A percentile compares a stretch with the other conserved stretches of the same genome.
These are phyloP conservation scores for Evansstolkia leycettana DNA, from an alignment of 495 filamentous ascomycete genomes.

Conservation along the genomic window DNA sequence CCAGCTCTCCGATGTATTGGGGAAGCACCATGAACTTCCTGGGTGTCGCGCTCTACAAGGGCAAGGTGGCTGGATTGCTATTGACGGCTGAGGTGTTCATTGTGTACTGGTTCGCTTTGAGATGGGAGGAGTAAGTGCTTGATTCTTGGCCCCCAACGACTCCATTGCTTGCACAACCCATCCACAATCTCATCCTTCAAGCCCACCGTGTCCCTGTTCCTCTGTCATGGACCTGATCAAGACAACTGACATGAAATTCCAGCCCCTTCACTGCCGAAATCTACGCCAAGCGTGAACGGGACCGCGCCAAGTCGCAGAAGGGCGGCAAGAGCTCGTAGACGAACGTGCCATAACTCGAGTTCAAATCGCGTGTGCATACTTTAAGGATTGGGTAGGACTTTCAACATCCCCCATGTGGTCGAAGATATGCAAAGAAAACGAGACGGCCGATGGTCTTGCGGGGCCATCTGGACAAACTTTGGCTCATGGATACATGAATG, in stretches of 20 bases:
- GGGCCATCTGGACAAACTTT: neutral
- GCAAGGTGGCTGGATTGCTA: conserved; percentile 76
- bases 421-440: conserved; percentile 7
- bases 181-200: too few relatives aligned
- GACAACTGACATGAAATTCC: conserved; percentile 2
- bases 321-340: conserved; percentile 29
- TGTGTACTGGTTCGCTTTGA: conserved; percentile 71
- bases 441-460: neutral
- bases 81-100: conserved; percentile 64
- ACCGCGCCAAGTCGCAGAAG: conserved; percentile 28
- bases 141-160: neutral
- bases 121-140: conserved; percentile 68
- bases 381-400: conserved; percentile 13
- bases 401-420: conserved; percentile 24
- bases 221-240: neutral
- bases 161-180: neutral
- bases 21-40: conserved; percentile 87
- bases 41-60: conserved; percentile 76
- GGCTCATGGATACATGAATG: conserved; percentile 6
- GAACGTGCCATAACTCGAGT: neutral
- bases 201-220: too few relatives aligned
- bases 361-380: conserved; percentile 3
- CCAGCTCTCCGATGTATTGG: conserved; percentile 91
- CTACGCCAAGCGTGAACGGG: conserved; percentile 69
- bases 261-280: conserved; percentile 91